Conservation (phyloP, 2,329 filamentous ascomycete species). For the Samsoniella hepiali region DNA sequence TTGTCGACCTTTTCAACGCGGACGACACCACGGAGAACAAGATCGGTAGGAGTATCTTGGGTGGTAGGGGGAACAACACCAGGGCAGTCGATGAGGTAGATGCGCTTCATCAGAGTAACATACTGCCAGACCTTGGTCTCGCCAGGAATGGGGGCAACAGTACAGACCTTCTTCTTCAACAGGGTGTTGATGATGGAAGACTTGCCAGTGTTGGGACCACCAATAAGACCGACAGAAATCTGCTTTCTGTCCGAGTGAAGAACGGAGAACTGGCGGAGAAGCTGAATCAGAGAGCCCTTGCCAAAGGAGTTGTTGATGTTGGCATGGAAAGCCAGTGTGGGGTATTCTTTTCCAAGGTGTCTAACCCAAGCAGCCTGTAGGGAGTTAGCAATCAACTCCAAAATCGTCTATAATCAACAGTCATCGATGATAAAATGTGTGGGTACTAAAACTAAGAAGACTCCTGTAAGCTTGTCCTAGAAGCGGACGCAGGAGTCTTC, state of each 20-base stretch:
- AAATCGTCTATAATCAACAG: slow-evolving; percentile 19
- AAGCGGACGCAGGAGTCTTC: slow-evolving; percentile 64
- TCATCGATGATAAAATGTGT: slow-evolving; percentile 52
- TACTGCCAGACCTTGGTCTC: slow-evolving; percentile 99
- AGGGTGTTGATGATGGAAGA: slow-evolving; percentile 97
- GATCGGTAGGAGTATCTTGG: slow-evolving; percentile 79
- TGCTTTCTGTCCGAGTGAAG: slow-evolving; percentile 90
- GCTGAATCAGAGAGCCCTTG: slow-evolving; percentile 88
- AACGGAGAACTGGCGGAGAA: slow-evolving; percentile 87
- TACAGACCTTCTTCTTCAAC: slow-evolving; percentile 90
- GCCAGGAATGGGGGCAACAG: slow-evolving; percentile 87
- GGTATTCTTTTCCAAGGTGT: slow-evolving; percentile 81
- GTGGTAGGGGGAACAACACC: slow-evolving; percentile 90
- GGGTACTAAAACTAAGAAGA: slow-evolving; percentile 97
- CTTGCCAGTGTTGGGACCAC: slow-evolving; percentile 84
- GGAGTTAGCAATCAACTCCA: slow-evolving; percentile 26
- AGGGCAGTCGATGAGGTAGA: slow-evolving; percentile 88
- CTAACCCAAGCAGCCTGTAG: slow-evolving; percentile 87
- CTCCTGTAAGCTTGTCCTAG: slow-evolving; percentile 58
- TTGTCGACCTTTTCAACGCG: slow-evolving; percentile 95
- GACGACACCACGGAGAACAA: slow-evolving; percentile 86
- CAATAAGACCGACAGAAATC: slow-evolving; percentile 84
- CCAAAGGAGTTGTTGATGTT: slow-evolving; percentile 95
- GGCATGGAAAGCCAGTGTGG: slow-evolving; percentile 91
- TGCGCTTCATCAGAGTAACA: slow-evolving; percentile 90